Evolutionary conservation across 331 rosid species (phyloP).

Genomic region (Malus hybrid): DNA sequence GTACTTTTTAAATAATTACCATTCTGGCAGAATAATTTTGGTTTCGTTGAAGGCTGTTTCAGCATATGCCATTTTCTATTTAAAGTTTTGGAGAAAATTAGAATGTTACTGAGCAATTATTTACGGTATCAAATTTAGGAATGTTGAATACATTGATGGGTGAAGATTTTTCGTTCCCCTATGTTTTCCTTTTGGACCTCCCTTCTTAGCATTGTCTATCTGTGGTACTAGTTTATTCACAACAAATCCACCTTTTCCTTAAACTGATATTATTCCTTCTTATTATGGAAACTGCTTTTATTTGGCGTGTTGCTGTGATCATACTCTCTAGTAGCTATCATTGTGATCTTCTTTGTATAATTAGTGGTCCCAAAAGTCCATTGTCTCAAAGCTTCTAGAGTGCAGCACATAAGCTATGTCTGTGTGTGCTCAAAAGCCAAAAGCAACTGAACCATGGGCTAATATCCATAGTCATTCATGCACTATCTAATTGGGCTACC

Average conservation of each 20-base stretch:
- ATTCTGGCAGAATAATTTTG: neutral
- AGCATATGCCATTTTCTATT: neutral
- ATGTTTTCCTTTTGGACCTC: neutral
- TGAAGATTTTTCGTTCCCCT: neutral
- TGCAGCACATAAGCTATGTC: neutral
- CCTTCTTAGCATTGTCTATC: neutral
- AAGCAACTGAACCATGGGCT: neutral
- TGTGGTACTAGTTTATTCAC: neutral
- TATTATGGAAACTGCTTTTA: neutral
- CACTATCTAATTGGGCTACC: neutral
- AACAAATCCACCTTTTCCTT: neutral
- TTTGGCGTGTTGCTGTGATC: neutral
- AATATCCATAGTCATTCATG: neutral
- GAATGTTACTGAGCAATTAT: neutral
- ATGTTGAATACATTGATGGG: neutral
- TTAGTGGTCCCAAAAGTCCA: neutral
- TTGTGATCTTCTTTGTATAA: neutral
- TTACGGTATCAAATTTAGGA: neutral
- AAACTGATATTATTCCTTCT: neutral
- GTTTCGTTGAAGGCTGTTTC: neutral
- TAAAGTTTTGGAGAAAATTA: neutral
- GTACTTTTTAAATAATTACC: constrained; percentile 17
- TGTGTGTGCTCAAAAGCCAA: neutral
- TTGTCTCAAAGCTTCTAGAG: neutral
- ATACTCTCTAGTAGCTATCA: neutral